Conservation (phyloP, 2,329 filamentous ascomycete species). For the Cercospora zeae-maydis region DNA sequence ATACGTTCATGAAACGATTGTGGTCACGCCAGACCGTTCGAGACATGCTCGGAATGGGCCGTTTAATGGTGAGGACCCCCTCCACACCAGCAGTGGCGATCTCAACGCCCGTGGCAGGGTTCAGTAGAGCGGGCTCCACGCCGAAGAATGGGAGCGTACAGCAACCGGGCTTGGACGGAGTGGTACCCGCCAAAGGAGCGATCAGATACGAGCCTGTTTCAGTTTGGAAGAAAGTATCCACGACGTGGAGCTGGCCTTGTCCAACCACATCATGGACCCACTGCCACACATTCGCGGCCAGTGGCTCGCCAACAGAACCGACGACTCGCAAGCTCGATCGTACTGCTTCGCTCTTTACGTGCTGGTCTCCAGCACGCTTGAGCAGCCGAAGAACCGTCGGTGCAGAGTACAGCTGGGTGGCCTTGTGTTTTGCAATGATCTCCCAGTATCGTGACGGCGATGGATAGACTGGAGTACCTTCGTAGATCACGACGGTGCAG, state of each 20-base stretch:
- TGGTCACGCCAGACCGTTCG: conserved; percentile 95
- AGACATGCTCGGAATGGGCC: conserved; percentile 96
- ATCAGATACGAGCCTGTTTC: conserved; percentile 97
- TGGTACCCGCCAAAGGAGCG: conserved; percentile 83
- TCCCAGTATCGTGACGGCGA: conserved; percentile 88
- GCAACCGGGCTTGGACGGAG: conserved; percentile 91
- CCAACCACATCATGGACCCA: conserved; percentile 94
- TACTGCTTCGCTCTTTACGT: conserved; percentile 97
- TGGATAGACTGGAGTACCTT: conserved; percentile 80
- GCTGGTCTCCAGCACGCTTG: conserved; percentile 72
- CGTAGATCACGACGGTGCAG: conserved; percentile 80
- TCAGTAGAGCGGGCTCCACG: conserved; percentile 93
- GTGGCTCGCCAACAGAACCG: conserved; percentile 93
- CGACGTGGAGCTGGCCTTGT: conserved; percentile 83
- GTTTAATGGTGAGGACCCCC: conserved; percentile 92
- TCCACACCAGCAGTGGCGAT: conserved; percentile 82
- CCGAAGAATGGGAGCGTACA: conserved; percentile 96
- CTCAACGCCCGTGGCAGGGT: conserved; percentile 89
- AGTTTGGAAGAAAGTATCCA: conserved; percentile 99
- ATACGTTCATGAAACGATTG: conserved; percentile 97
- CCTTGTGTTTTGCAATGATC: conserved; percentile 75
- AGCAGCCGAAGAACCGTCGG: conserved; percentile 80
- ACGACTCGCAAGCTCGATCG: conserved; percentile 76
- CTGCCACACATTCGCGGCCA: conserved; percentile 97
- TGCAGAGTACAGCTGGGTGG: conserved; percentile 78